A percentile compares a stretch with the other conserved stretches of the same genome.
Evolutionary conservation across 345 rosid genomes (phyloP).

Genomic region (Ceriops decandra): DNA sequence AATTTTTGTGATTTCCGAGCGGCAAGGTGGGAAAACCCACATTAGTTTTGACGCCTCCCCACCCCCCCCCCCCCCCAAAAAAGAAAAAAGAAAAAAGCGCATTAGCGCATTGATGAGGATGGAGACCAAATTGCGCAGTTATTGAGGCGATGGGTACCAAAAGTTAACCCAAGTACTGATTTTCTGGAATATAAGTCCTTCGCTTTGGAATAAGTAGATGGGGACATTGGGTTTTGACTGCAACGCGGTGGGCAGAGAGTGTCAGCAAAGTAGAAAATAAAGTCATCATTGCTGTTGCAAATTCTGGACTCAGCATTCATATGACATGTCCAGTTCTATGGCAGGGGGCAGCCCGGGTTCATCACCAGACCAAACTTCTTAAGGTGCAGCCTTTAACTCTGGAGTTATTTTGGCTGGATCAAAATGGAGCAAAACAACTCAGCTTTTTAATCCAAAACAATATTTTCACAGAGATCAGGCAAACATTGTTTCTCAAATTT

Average conservation of each 20-base stretch:
- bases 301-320: background rate
- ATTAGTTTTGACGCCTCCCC: too few relatives aligned
- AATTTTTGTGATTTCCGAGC: too few relatives aligned
- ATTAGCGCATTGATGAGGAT: constrained; percentile 6
- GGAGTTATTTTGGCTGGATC: too few relatives aligned
- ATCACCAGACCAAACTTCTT: background rate
- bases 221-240: constrained; percentile 21
- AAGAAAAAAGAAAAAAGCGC: background rate
- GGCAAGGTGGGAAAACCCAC: too few relatives aligned
- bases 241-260: constrained; percentile 10
- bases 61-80: too few relatives aligned
- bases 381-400: background rate
- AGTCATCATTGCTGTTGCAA: background rate
- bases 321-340: constrained; percentile 8
- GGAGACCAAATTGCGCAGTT: constrained; percentile 13
- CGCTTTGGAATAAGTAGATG: constrained; percentile 21
- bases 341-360: background rate
- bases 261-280: constrained; percentile 12
- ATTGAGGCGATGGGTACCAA: constrained; percentile 21
- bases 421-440: too few relatives aligned
- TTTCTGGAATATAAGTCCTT: constrained; percentile 15
- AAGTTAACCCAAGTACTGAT: constrained; percentile 21
- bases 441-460: background rate
- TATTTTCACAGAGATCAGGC: background rate
- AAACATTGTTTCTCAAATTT: background rate